phyloP scores from a whole-genome alignment of 2,329 filamentous ascomycete genomes.

The Penicillium brasilianum region DNA sequence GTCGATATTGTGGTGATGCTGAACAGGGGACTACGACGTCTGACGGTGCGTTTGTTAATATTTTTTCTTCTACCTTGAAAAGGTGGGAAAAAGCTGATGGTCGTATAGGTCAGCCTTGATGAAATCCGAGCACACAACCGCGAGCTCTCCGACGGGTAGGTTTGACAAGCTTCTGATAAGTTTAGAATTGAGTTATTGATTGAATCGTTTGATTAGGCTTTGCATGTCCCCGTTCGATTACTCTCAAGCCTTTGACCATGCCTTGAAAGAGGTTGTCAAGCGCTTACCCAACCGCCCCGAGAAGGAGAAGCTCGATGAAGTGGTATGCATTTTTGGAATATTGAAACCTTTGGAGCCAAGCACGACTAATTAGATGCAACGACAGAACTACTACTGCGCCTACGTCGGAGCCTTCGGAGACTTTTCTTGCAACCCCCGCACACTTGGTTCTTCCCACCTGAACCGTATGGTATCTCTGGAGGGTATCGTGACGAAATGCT shows the following conservation, averaged over 20 bases:
- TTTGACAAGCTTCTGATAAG: not conserved
- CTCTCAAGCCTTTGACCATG: constrained; percentile 83
- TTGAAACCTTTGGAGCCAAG: not conserved
- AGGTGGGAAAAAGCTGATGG: constrained; percentile 21
- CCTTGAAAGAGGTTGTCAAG: constrained; percentile 85
- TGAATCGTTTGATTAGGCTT: constrained; percentile 51
- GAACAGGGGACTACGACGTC: constrained; percentile 63
- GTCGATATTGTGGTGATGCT: constrained; percentile 83
- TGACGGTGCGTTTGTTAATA: constrained; percentile 57
- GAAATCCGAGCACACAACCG: constrained; percentile 86
- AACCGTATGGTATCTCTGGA: constrained; percentile 98
- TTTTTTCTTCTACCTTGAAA: constrained; percentile 1
- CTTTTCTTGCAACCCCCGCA: constrained; percentile 91
- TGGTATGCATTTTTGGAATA: constrained; percentile 51
- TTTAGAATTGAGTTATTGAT: not conserved
- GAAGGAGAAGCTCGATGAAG: constrained; percentile 77
- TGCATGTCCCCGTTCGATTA: constrained; percentile 88
- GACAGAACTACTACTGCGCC: constrained; percentile 82
- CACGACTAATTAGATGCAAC: constrained; percentile 15
- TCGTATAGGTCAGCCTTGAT: constrained; percentile 73
- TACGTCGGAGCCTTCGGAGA: constrained; percentile 95
- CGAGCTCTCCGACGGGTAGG: constrained; percentile 73
- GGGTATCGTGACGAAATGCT: constrained; percentile 96
- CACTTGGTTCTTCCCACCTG: constrained; percentile 82
- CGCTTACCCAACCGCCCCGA: constrained; percentile 76